phyloP scores from a whole-genome alignment of 2,329 filamentous ascomycete species.

The Metarhizium guizhouense region DNA sequence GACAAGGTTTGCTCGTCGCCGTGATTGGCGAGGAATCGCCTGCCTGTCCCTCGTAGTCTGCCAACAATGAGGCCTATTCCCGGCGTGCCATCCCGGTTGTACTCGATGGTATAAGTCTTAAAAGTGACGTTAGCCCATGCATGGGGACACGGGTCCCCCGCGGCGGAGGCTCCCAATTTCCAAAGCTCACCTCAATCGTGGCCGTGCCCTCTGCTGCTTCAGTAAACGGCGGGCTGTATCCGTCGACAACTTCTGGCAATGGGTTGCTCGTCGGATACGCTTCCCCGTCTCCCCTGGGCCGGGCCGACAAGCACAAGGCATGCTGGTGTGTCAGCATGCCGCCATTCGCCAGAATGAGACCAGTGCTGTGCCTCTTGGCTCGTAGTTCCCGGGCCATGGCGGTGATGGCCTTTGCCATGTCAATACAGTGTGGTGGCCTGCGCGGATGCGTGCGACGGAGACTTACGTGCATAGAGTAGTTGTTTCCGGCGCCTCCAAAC shows the following conservation, averaged over 20 bases:
- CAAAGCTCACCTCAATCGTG: slow-evolving; percentile 13
- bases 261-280: slow-evolving; percentile 11
- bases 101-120: slow-evolving; percentile 25
- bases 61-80: slow-evolving; percentile 15
- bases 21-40: slow-evolving; percentile 20
- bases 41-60: slow-evolving; percentile 9
- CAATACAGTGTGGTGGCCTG: background rate
- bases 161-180: too few species aligned
- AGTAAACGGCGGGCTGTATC: slow-evolving; percentile 9
- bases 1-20: slow-evolving; percentile 12
- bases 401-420: slow-evolving; percentile 28
- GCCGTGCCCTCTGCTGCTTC: slow-evolving; percentile 14
- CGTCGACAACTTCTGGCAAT: slow-evolving; percentile 5
- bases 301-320: slow-evolving; percentile 45
- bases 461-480: slow-evolving; percentile 59
- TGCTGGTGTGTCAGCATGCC: slow-evolving; percentile 59
- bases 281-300: slow-evolving; percentile 19
- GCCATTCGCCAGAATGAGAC: slow-evolving; percentile 56
- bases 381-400: slow-evolving; percentile 47
- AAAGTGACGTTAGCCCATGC: background rate
- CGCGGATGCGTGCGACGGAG: slow-evolving; percentile 16
- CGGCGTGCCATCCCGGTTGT: slow-evolving; percentile 13
- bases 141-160: too few species aligned
- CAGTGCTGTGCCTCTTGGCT: slow-evolving; percentile 33
- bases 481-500: slow-evolving; percentile 63